Conservation (phyloP, 352 stramenopile species). For the Phytopythium cucurbitacearum region DNA sequence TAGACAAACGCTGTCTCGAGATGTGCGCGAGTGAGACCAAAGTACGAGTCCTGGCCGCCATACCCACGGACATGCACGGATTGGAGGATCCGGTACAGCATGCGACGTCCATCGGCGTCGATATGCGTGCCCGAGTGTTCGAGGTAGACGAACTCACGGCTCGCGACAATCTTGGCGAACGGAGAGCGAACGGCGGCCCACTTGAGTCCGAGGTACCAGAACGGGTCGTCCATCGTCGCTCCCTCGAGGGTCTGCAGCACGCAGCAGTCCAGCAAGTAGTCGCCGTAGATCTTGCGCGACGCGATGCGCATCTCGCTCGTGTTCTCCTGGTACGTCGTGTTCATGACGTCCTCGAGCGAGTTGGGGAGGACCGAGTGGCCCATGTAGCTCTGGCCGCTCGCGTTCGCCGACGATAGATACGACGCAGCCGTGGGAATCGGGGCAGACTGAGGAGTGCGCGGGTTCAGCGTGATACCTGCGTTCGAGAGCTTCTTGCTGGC, state of each 20-base stretch:
- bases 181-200: slow-evolving; percentile 68
- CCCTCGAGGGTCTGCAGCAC: slow-evolving; percentile 61
- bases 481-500: background rate
- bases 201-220: slow-evolving; percentile 75
- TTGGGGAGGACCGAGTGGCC: slow-evolving; percentile 40
- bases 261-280: slow-evolving; percentile 52
- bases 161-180: slow-evolving; percentile 49
- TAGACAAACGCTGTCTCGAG: slow-evolving; percentile 63
- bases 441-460: background rate
- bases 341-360: slow-evolving; percentile 66
- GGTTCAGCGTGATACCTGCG: background rate
- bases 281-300: slow-evolving; percentile 40
- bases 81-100: slow-evolving; percentile 64
- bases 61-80: slow-evolving; percentile 57
- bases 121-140: slow-evolving; percentile 66
- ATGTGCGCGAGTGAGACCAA: slow-evolving; percentile 61
- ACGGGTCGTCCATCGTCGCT: slow-evolving; percentile 57
- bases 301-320: slow-evolving; percentile 42
- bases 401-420: background rate
- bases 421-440: background rate
- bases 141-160: slow-evolving; percentile 66
- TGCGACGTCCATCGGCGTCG: slow-evolving; percentile 32
- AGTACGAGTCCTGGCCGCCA: slow-evolving; percentile 58
- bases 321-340: slow-evolving; percentile 54
- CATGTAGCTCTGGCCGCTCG: slow-evolving; percentile 56